Evolutionary conservation across 2,329 filamentous ascomycete genomes (phyloP), one percentile per base, ranked within the genome.

Genomic region (Colletotrichum echinochloae): DNA sequence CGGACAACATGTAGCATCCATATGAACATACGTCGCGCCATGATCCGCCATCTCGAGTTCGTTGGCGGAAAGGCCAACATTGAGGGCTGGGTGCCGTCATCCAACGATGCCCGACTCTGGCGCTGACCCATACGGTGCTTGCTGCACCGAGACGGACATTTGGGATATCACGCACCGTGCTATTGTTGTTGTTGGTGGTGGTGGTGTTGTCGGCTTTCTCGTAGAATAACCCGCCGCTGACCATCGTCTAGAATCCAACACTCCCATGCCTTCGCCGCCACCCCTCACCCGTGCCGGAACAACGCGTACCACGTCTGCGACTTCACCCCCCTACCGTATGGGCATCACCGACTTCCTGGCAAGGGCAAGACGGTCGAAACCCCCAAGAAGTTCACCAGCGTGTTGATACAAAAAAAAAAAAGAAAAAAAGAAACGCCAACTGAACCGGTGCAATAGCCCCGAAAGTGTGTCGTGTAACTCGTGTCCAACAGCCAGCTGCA

Each of bases 281-380:
- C 88, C 4, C 86, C 88, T 39, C 88, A 90, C 77, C 82, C 85
- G 30, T 90, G 88, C 82, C 81, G 80, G 67, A 77, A 78, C 56
- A 76, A 79, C 33, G 82, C 82, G 61, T 82, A 83, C 61, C 77
- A 77, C 60, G 81, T 83, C 73, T 74, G 72, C 75, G 89, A 91
- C 76, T 90, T 88, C 83, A 90, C 90, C 83, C 81, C 81, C 85
- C 33, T 91, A 86, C 85, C 88, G 89, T 74, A 84, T 88, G 82
- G 89, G 89, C 54, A 85, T 86, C 77, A 81, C 81, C 54, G 79
- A 81, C 78, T 91, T 91, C 82, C 91, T 79, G 89, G 89, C 46
- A 80, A 83, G 0, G 86, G 85, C 70, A 82, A 82, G 78, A 89
- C 81, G 28, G 83, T 92, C 71, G 85, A 91, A 77, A 89, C 88